These are phyloP conservation scores for Ministeria vibrans DNA, from an alignment of 78 protist species.

Conservation along the genomic window DNA sequence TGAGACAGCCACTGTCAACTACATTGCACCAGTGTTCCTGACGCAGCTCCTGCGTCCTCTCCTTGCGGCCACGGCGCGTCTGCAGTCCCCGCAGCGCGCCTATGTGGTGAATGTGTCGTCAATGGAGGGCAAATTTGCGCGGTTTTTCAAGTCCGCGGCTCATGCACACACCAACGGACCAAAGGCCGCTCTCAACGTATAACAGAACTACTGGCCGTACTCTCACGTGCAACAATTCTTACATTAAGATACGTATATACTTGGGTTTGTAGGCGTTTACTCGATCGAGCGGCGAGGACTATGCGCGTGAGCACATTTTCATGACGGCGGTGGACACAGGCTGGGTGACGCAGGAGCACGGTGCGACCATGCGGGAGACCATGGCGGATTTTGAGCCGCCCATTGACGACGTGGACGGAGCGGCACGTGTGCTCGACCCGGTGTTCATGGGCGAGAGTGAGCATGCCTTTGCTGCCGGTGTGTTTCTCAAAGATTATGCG, in stretches of 20 bases:
- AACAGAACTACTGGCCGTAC: not conserved
- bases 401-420: slow-evolving; percentile 87
- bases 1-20: slow-evolving; percentile 27
- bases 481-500: not conserved
- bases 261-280: too few species aligned
- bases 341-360: slow-evolving; percentile 59
- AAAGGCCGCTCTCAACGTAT: slow-evolving; percentile 90
- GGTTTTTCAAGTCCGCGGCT: slow-evolving; percentile 43
- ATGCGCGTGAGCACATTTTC: slow-evolving; percentile 35
- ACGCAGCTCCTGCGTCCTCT: slow-evolving; percentile 23
- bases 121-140: slow-evolving; percentile 83
- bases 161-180: slow-evolving; percentile 98
- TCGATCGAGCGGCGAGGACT: too few species aligned
- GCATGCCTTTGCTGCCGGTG: not conserved
- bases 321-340: slow-evolving; percentile 81
- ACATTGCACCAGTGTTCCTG: slow-evolving; percentile 34
- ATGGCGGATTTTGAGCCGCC: slow-evolving; percentile 61
- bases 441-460: slow-evolving; percentile 21
- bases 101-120: slow-evolving; percentile 85
- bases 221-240: not conserved
- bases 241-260: not conserved
- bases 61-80: slow-evolving; percentile 1
- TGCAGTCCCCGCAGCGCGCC: not conserved
- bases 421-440: slow-evolving; percentile 87
- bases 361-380: not conserved